Evolutionary conservation across 2,329 filamentous ascomycete genomes (phyloP), one percentile per base, ranked within the genome.

Genomic region (Thelonectria rubi): DNA sequence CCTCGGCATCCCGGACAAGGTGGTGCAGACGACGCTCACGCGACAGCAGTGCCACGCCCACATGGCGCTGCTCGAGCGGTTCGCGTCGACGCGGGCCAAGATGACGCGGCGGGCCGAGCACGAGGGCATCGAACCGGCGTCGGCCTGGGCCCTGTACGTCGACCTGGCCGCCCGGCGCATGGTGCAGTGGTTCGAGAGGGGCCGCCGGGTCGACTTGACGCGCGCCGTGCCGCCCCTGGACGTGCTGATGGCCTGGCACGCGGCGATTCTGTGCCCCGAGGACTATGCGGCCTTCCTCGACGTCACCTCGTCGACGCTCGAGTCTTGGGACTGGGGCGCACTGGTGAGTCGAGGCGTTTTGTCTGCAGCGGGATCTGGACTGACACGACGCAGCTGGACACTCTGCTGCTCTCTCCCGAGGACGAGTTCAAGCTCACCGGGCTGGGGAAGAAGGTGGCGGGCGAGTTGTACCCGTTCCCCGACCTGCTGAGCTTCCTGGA

Each of bases 121-220:
- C 17, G 37, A 60, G 5, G 9, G 12, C 12, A 26, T 59, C 2
- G 10, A 54, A 5, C 40, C 60, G 11, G 37, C 50, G 11, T 40
- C 42, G 26, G 62, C 63, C 15, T 70, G 66, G 66, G 61, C 12
- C 3, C 66, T 62, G 32, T 70, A 66, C 45, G 56, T 70, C 49
- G 69, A 70, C 37, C 57, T 59, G 40, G 59, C 53, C 8, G 53
- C 60, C 15, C 20, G 54, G 11, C 51, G 67, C 12, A 46, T 64
- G 10, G 14, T 52, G 2, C 18, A 45, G 30, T 71, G 69, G 61
- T 47, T 65, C 20, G 50, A 60, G 20, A 47, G 46, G 2, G 60
- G 64, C 1, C 47, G 47, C 5, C 24, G 43, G 8, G 15, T 42
- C 2, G 24, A 45, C 30, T 40, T 66, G 15, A 30, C 37, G 7